A percentile compares a stretch with the other conserved stretches of the same genome.
Conservation (phyloP, 495 filamentous ascomycete genomes). For the Pseudomonodictys pantanalensis region DNA sequence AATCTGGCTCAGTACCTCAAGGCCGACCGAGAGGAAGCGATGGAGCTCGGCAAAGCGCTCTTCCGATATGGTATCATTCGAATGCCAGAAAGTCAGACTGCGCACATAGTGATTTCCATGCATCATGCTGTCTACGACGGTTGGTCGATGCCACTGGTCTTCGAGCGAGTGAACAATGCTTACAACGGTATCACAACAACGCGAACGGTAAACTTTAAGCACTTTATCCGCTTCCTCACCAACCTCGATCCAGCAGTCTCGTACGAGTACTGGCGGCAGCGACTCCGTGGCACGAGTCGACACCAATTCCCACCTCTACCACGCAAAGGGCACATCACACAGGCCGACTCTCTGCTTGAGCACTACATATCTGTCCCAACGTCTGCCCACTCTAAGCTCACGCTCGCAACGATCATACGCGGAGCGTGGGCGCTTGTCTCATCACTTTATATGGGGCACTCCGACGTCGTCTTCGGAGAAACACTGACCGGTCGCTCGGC, state of each 20-base stretch:
- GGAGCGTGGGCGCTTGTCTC: conserved; percentile 59
- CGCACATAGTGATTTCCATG: conserved; percentile 19
- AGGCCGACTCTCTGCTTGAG: conserved; percentile 52
- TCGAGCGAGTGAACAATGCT: conserved; percentile 35
- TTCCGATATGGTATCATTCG: conserved; percentile 55
- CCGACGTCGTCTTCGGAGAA: conserved; percentile 45
- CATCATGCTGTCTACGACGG: conserved; percentile 35
- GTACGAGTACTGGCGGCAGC: conserved; percentile 47
- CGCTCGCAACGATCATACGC: conserved; percentile 58
- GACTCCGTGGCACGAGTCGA: conserved; percentile 51
- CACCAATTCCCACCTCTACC: conserved; percentile 59
- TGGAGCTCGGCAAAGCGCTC: conserved; percentile 55
- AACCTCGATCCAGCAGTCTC: conserved; percentile 41
- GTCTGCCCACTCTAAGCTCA: conserved; percentile 45
- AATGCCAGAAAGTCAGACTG: conserved; percentile 35
- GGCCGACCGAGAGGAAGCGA: conserved; percentile 44
- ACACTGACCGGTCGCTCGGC: conserved; percentile 31
- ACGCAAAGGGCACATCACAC: conserved; percentile 53
- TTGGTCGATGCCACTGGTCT: conserved; percentile 32
- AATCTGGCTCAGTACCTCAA: conserved; percentile 50
- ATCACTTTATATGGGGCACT: conserved; percentile 2
- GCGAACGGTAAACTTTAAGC: conserved; percentile 39
- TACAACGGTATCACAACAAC: conserved; percentile 33
- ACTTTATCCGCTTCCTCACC: conserved; percentile 48
- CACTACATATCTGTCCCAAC: conserved; percentile 48